Conservation (phyloP, 2,329 filamentous ascomycete species). For the Fusarium citri region DNA sequence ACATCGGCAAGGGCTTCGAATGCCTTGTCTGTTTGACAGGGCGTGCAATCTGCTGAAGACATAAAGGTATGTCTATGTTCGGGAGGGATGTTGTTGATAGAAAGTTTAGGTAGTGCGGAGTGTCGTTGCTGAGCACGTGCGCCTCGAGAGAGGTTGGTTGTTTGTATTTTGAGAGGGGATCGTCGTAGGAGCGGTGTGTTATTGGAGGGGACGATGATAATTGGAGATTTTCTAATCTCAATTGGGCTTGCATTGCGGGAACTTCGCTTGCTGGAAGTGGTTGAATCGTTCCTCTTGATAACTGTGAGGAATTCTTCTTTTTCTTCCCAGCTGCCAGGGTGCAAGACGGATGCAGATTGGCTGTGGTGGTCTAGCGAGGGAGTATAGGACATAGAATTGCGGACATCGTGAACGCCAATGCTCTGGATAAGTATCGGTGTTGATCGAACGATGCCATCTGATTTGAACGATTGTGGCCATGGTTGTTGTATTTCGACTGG, state of each 20-base stretch:
- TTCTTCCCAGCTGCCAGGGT: conserved; percentile 6
- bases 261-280: not conserved
- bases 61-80: not conserved
- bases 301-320: conserved; percentile 8
- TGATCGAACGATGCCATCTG: not conserved
- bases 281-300: not conserved
- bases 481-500: not conserved
- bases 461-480: not conserved
- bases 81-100: fast-evolving
- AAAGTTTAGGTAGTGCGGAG: not conserved
- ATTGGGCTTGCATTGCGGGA: not conserved
- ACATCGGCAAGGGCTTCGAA: conserved; percentile 12
- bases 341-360: conserved; percentile 11
- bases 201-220: not conserved
- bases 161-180: conserved; percentile 11
- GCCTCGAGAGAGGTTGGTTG: not conserved
- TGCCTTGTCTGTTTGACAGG: conserved; percentile 13
- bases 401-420: conserved; percentile 13
- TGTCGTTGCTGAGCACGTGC: not conserved
- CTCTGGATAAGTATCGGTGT: not conserved
- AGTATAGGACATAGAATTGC: conserved; percentile 15
- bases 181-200: not conserved
- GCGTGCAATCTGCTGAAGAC: not conserved
- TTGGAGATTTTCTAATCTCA: not conserved
- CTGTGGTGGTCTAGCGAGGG: conserved; percentile 8